Evolutionary conservation across 345 rosid genomes (phyloP), one percentile per base, ranked within the genome.

Genomic region (Hibiscus mutabilis): DNA sequence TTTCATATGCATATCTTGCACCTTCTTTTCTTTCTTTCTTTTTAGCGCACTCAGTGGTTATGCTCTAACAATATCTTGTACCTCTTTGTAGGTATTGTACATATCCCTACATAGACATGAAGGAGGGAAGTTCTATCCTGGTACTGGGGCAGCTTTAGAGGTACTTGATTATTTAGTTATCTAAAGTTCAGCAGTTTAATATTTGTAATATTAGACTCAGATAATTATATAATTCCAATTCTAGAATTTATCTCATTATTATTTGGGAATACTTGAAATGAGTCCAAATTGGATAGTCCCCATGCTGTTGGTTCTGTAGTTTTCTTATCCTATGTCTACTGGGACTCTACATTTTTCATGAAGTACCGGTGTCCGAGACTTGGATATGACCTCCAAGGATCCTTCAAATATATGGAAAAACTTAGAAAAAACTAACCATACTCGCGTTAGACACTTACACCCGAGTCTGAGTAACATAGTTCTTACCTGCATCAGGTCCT

Each of bases 41-140:
- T 33, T 61, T 8, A 1, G 13, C 33, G 66, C 44, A 18, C 19
- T 31, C 42, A 19, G 16, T 44, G 65, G 44, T 12, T 31, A 31
- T 60, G 24, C 5, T 2, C 65, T 60, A 21, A 33, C 66, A 68
- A 59, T 68, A 63, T 55, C 46, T 22, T 33, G 61, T 53, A 67
- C 66, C 49, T 47, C 62, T 49, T 42, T 73, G 16, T 81, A 95
- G 99, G 98, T 95, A 58, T 79, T 92, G 80, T 95, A 95, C 77
- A 73, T 92, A 68, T 95, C 99, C 64, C 76, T 95, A 76, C 99
- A 95, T 76, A 87, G 99, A 77, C 98, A 90, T 35, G 98, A 95
- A 81, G 94, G 88, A 51, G 98, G 97, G 58, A 85, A 71, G 68
- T 95, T 95, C 77, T 90, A 92, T 79, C 98, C 97, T 14, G 97